Percentiles rank a stretch among this genome's conserved stretches.
phyloP scores from a whole-genome alignment of 2,329 filamentous ascomycete genomes.

The Ophiostoma novo-ulmi region DNA sequence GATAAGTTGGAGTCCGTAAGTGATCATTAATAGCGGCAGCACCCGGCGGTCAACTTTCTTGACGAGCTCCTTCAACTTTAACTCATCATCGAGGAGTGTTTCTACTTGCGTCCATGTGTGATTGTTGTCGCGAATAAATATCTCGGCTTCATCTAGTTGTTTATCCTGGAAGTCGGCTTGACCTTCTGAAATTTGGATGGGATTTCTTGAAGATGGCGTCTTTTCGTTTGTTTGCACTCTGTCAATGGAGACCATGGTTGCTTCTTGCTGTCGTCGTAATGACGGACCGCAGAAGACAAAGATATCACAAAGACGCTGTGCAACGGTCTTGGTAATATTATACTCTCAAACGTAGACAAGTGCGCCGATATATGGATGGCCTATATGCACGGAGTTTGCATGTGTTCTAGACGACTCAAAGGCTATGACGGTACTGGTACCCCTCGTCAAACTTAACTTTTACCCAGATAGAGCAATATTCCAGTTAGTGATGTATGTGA shows the following conservation, averaged over 20 bases:
- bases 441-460: not conserved
- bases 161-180: not conserved
- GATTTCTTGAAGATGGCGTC: not conserved
- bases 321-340: not conserved
- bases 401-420: not conserved
- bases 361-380: not conserved
- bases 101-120: not conserved
- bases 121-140: not conserved
- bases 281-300: not conserved
- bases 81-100: not conserved
- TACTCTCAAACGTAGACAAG: not conserved
- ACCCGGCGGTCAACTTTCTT: not conserved
- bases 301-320: not conserved
- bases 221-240: not conserved
- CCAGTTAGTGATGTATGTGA: not conserved
- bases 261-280: not conserved
- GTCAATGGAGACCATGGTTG: not conserved
- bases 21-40: not conserved
- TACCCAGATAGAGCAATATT: not conserved
- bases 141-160: not conserved
- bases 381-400: not conserved
- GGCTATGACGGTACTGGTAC: not conserved
- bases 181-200: not conserved
- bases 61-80: not conserved
- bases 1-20: not conserved